phyloP scores from a whole-genome alignment of 2,329 filamentous ascomycete species.

The Pseudocercospora vitis region DNA sequence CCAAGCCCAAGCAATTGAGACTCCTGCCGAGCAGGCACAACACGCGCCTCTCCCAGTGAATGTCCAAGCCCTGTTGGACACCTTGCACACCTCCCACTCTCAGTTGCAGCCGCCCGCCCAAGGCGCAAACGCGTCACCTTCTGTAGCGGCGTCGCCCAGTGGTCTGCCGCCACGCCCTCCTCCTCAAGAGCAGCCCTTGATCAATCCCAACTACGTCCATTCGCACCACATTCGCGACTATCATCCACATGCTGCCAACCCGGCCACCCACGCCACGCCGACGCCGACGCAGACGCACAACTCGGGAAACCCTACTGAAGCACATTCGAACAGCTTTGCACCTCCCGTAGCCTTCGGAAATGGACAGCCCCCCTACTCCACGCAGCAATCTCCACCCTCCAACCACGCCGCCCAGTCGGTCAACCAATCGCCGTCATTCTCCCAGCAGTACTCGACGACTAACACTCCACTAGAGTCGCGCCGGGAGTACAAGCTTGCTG shows the following conservation, averaged over 20 bases:
- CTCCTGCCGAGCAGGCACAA: conserved; percentile 13
- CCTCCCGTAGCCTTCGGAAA: conserved; percentile 18
- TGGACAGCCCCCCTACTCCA: conserved; percentile 10
- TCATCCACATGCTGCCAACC: conserved; percentile 49
- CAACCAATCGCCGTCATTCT: neutral
- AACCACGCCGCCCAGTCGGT: conserved; percentile 6
- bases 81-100: conserved; percentile 37
- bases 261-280: conserved; percentile 36
- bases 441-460: conserved; percentile 12
- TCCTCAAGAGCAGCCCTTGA: conserved; percentile 50
- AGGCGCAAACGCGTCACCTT: conserved; percentile 35
- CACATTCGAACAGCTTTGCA: conserved; percentile 20
- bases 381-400: conserved; percentile 11
- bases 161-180: conserved; percentile 51
- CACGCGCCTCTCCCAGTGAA: conserved; percentile 37
- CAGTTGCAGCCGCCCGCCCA: conserved; percentile 30
- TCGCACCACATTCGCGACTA: conserved; percentile 52
- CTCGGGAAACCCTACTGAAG: conserved; percentile 31
- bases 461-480: conserved; percentile 31
- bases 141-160: conserved; percentile 39
- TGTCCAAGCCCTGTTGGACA: conserved; percentile 50
- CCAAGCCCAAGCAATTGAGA: conserved; percentile 33
- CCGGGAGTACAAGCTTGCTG: conserved; percentile 33
- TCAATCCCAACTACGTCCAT: conserved; percentile 50
- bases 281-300: conserved; percentile 20